Evolutionary conservation across 371 early-diverging fungal species (phyloP).

Genomic region (Blakeslea trispora): DNA sequence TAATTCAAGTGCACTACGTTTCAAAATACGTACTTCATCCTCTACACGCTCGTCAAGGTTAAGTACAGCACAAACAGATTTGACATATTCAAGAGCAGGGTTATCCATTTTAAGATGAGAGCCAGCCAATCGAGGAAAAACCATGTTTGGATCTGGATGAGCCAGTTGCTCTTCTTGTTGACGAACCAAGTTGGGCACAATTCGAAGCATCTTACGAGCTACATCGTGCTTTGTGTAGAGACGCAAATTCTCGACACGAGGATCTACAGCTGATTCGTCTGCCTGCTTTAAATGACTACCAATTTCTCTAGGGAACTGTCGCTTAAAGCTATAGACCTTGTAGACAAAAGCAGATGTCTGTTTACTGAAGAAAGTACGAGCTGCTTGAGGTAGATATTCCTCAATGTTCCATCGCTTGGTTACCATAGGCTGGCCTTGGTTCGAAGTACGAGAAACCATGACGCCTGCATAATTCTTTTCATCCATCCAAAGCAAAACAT

Average conservation of each 20-base stretch:
- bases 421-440: slow-evolving; percentile 3
- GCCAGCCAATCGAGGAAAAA: slow-evolving; percentile 73
- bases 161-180: slow-evolving; percentile 26
- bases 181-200: slow-evolving; percentile 26
- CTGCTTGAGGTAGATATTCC: slow-evolving; percentile 77
- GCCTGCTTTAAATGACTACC: slow-evolving; percentile 12
- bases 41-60: slow-evolving; percentile 68
- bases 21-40: slow-evolving; percentile 66
- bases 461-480: slow-evolving; percentile 87
- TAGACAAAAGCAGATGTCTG: slow-evolving; percentile 26
- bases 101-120: slow-evolving; percentile 62
- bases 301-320: slow-evolving; percentile 17
- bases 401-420: slow-evolving; percentile 83
- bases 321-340: slow-evolving; percentile 23
- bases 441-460: slow-evolving; percentile 8
- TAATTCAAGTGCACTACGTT: slow-evolving; percentile 72
- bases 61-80: slow-evolving; percentile 72
- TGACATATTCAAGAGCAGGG: slow-evolving; percentile 80
- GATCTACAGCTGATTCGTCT: slow-evolving; percentile 15
- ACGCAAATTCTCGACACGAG: slow-evolving; percentile 40
- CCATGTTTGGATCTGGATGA: slow-evolving; percentile 27
- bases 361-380: slow-evolving; percentile 67
- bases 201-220: slow-evolving; percentile 50
- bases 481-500: slow-evolving; percentile 92
- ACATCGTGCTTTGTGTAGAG: slow-evolving; percentile 45